Percentiles rank a stretch among this genome's conserved stretches.
phyloP scores from a whole-genome alignment of 2,329 filamentous ascomycete species.

The Aspergillus phoenicis region DNA sequence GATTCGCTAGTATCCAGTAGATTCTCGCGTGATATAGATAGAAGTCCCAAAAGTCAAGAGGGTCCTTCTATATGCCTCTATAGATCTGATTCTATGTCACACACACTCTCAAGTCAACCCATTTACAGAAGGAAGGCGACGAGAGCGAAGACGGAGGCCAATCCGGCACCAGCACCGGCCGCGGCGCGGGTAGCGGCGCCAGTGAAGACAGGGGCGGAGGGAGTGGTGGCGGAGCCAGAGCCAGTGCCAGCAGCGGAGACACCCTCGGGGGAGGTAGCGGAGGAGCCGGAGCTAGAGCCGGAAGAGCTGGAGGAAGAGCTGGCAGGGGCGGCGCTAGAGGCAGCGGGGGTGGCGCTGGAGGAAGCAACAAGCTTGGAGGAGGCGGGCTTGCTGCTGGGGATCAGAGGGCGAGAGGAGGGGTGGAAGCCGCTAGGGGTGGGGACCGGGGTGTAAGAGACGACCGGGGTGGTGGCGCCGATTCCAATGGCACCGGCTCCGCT shows the following conservation, averaged over 20 bases:
- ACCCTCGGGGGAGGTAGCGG: slow-evolving; percentile 16
- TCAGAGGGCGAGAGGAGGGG: slow-evolving; percentile 10
- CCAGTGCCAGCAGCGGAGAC: slow-evolving; percentile 18
- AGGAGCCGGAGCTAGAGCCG: slow-evolving; percentile 18
- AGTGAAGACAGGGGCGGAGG: slow-evolving; percentile 46
- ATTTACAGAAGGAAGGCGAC: slow-evolving; percentile 51
- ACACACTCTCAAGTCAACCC: background rate
- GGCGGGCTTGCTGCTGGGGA: slow-evolving; percentile 18
- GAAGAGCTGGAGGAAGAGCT: slow-evolving; percentile 19
- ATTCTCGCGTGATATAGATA: background rate
- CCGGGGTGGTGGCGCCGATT: slow-evolving; percentile 16
- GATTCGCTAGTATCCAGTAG: background rate
- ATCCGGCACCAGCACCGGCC: slow-evolving; percentile 52
- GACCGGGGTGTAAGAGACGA: slow-evolving; percentile 20
- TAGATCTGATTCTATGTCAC: background rate
- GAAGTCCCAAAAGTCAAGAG: background rate
- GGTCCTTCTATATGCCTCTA: background rate
- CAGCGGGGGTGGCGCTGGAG: slow-evolving; percentile 10
- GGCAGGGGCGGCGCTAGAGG: slow-evolving; percentile 22
- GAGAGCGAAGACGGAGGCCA: slow-evolving; percentile 57
- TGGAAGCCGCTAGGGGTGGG: slow-evolving; percentile 17
- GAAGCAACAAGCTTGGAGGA: slow-evolving; percentile 20
- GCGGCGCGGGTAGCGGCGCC: slow-evolving; percentile 55
- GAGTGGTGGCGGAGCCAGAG: slow-evolving; percentile 29
- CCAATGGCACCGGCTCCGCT: slow-evolving; percentile 1